Conservation (phyloP, 768 basidiomycete genomes). For the Leccinum boreale region DNA sequence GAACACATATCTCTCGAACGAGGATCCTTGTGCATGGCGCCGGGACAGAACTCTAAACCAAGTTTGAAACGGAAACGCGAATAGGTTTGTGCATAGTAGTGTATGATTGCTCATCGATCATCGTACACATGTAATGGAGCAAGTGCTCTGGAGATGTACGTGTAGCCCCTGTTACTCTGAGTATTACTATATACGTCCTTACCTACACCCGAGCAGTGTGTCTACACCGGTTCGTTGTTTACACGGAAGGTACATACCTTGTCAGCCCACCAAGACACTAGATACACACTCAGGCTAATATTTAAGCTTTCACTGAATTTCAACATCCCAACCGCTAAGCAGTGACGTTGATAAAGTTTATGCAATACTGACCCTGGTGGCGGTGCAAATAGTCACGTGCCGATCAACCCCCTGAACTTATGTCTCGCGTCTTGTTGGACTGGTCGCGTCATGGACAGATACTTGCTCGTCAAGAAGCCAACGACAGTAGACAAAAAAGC, state of each 20-base stretch:
- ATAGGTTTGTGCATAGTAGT: constrained; percentile 4
- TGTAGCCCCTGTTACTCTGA: neutral
- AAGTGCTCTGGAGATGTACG: neutral
- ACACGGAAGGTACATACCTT: neutral
- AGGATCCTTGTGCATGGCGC: constrained; percentile 49
- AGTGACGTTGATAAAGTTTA: too few species aligned
- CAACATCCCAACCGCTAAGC: too few species aligned
- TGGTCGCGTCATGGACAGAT: constrained; percentile 22
- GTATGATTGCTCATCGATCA: neutral
- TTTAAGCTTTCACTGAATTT: neutral
- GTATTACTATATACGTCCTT: neutral
- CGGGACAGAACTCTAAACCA: constrained; percentile 28
- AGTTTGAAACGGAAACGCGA: constrained; percentile 53
- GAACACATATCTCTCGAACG: constrained; percentile 70
- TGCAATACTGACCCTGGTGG: neutral
- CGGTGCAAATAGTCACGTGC: constrained; percentile 9
- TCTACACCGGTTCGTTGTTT: neutral
- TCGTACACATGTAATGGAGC: neutral
- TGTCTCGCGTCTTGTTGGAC: neutral
- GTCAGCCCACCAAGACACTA: too few species aligned
- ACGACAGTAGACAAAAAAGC: neutral
- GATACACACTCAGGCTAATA: too few species aligned
- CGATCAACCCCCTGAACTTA: constrained; percentile 7
- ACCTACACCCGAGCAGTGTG: neutral
- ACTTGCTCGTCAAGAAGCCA: constrained; percentile 25